Evolutionary conservation across 177 flowering plant species (phyloP), one percentile per base, ranked within the genome.

Genomic region (Vitis hybrid): DNA sequence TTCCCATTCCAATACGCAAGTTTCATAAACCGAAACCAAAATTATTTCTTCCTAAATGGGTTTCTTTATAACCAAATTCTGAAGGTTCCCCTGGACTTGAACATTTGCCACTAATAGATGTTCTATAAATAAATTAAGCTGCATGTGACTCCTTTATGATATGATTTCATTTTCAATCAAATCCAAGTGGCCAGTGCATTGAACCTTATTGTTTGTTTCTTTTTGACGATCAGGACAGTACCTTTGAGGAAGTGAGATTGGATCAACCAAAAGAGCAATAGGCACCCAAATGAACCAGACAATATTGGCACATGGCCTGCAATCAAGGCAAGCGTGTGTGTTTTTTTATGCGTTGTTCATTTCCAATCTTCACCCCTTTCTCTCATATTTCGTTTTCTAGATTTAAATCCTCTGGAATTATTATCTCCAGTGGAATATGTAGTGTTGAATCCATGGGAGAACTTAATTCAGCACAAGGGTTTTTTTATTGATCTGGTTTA

Each of bases 221-320:
- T 55, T 16, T 50, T 30, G 50, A 3, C 6, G 51, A 55, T 55
- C 60, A 66, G 52, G 69, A 66, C 69, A 66, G 30, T 27, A 55
- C 49, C 27, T 12, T 32, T 30, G 69, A 56, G 51, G 50, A 54
- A 32, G 14, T 6, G 69, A 32, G 24, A 55, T 60, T 40, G 27
- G 69, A 55, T 66, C 24, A 21, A 55, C 60, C 69, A 32, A 56
- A 55, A 51, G 24, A 55, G 60, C 9, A 18, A 66, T 30, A 52
- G 15, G 30, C 18, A 56, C 48, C 60, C 69, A 66, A 55, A 66
- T 55, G 51, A 35, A 66, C 40, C 69, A 32, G 60, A 66, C 69
- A 66, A 52, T 66, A 66, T 30, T 55, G 19, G 51, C 60, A 55
- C 59, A 66, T 51, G 68, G 68, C 59, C 35, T 52, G 59, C 21